Base-by-base conservation (phyloP, 2,329 filamentous ascomycete species). In the Aspergillus sp. region DNA sequence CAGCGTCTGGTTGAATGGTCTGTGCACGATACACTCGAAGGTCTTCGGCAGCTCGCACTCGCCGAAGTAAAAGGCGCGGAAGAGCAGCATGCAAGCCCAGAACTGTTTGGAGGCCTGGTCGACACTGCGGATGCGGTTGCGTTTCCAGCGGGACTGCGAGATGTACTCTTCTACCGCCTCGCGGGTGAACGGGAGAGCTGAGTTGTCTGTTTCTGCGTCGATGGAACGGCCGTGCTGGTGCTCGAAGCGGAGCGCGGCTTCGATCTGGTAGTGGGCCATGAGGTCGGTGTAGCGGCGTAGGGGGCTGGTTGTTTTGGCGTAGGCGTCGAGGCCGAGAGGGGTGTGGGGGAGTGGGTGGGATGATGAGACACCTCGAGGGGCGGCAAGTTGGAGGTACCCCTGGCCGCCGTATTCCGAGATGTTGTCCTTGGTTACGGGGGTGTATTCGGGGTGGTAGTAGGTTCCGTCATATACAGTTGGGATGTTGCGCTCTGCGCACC, bases 251-350 rank as follows among this genome's bases (percentile, higher is more conserved):
- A 88, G 64, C 2, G 83, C 84, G 6, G 84, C 82, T 73, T 87
- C 84, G 47, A 87, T 85, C 63, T 88, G 85, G 79, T 86, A 88
- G 67, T 87, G 85, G 11, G 79, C 74, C 46, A 88, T 76, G 67
- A 88, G 78, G 69, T 88, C 86, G 47, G 76, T 77, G 68, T 83
- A 87, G 39, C 85, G 79, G 51, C 86, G 81, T 20, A 88, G 75
- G 1, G 86, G 86, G 65, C 82, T 86, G 0, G 85, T 88, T 51
- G 80, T 79, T 70, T 84, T 86, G 58, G 80, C 70, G 64, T 87
- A 87, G 24, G 77, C 68, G 27, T 79, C 71, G 27, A 83, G 70
- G 37, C 83, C 84, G 2, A 87, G 72, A 7, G 79, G 69, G 4
- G 72, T 69, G 64, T 87, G 84, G 13, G 71, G 74, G 19, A 81